Base-by-base conservation (phyloP, 202 grass and related monocot genomes). In the Carex sylvatica region DNA sequence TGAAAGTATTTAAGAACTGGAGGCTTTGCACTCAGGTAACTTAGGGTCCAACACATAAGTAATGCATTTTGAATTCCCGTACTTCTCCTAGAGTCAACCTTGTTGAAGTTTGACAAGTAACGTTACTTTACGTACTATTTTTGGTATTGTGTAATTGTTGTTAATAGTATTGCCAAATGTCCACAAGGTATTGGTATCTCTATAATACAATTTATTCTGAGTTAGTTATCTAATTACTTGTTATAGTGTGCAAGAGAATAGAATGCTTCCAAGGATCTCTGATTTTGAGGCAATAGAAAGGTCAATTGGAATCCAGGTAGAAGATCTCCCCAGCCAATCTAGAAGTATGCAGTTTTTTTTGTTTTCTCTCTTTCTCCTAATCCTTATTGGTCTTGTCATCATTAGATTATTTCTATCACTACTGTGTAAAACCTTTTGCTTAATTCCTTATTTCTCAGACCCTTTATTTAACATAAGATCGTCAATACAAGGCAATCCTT, bases 241-340 rank as follows among this genome's bases (percentile, higher is more conserved):
- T 73, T 11, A 59, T 75, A 58, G 82, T 64, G 20, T 72, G 9
- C 51, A 76, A 14, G 70, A 84, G 23, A 75, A 61, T 76, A 75
- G 52, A 64, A 64, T 84, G 33, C 26, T 64, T 84, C 82, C 69
- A 76, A 62, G 33, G 24, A 76, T 62, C 24, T 84, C 82, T 64
- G 52, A 75, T 64, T 35, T 84, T 63, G 40, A 16, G 20, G 54
- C 82, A 61, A 52, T 75, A 84, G 82, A 84, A 84, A 61, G 53
- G 49, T 75, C 69, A 31, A 52, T 84, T 28, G 82, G 68, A 62
- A 58, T 59, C 26, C 74, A 35, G 30, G 74, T 77, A 59, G 74
- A 77, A 77, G 74, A 77, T 59, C 31, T 42, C 18, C 23, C 81
- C 4, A 46, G 49, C 23, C 81, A 55, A 75, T 51, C 65, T 5